Percentiles rank a stretch among this genome's conserved stretches.
phyloP scores from a whole-genome alignment of 2,329 filamentous ascomycete species.

The Venturia oleaginea region DNA sequence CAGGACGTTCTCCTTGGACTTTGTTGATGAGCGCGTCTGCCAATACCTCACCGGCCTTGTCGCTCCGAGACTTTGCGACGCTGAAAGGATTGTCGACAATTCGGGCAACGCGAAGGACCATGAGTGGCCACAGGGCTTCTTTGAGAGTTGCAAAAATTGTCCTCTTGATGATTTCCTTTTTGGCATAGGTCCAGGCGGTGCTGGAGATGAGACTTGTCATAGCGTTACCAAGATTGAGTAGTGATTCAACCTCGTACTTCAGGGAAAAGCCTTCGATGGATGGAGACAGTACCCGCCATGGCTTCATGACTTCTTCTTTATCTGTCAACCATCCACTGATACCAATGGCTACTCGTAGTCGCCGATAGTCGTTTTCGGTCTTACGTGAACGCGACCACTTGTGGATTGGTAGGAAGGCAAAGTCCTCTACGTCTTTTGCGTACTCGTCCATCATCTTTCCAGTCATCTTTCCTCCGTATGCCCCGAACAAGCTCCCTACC shows the following conservation, averaged over 20 bases:
- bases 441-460: constrained; percentile 85
- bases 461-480: constrained; percentile 78
- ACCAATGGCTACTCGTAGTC: constrained; percentile 69
- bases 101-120: constrained; percentile 35
- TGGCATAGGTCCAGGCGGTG: constrained; percentile 70
- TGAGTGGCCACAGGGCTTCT: constrained; percentile 42
- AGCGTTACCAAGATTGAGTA: constrained; percentile 68
- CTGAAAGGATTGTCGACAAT: constrained; percentile 34
- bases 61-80: constrained; percentile 28
- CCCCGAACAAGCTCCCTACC: constrained; percentile 80
- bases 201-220: constrained; percentile 70
- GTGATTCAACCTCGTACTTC: constrained; percentile 70
- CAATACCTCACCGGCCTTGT: constrained; percentile 32
- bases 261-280: constrained; percentile 73
- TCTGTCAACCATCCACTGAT: constrained; percentile 73
- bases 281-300: constrained; percentile 68
- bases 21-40: constrained; percentile 34
- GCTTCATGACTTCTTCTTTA: constrained; percentile 61
- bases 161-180: constrained; percentile 62
- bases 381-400: constrained; percentile 44
- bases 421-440: constrained; percentile 76
- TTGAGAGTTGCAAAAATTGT: constrained; percentile 39
- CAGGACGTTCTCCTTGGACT: constrained; percentile 32
- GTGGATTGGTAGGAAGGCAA: constrained; percentile 71
- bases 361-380: constrained; percentile 37